Base-by-base conservation (phyloP, 768 basidiomycete genomes). In the Coprinellus aureogranulatus region DNA sequence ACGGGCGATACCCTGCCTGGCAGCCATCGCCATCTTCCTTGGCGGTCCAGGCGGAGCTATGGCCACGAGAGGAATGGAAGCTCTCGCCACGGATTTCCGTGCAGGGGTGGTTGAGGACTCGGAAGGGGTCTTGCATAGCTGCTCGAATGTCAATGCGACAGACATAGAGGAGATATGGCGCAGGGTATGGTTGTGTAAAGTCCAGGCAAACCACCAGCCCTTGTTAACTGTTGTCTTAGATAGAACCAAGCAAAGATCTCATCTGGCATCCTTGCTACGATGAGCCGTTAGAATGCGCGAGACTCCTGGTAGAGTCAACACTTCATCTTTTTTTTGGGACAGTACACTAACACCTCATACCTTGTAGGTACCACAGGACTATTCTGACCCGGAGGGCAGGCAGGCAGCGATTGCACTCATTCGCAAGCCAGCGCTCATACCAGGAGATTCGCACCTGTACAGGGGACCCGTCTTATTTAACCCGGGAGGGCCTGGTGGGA, bases 401-500 rank as follows among this genome's bases (percentile, higher is more conserved):
- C 68, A 70, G 52, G 78, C 75, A 1, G 64, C 66, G 23, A 76
- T 81, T 26, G 81, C 79, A 0, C 56, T 81, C 9, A 70, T 74
- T 18, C 72, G 77, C n/a, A 67, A 73, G 30, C 76, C 76, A 2
- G 72, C 79, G 10, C 55, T 68, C 1, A 55, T 76, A 0, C 60
- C 67, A 1, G 41, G 52, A 1, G 57, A 45, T 16, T 69, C 70
- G 0, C 57, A 64, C 2, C 60, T 67, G 5, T 81, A 80, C 58
- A 73, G 72, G 25, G 80, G 80, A 0, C 79, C 78, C 1, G 66
- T 81, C 12, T 63, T 81, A 2, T 68, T 78, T 61, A 81, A 80
- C 53, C 79, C 78, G 1, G 77, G 80, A n/a, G 79, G 81, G 0
- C 80, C 79, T 1, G 80, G 80, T 8, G 75, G 73, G 2, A 76